Percentiles rank a stretch among this genome's conserved stretches.
Conservation (phyloP, 768 basidiomycete species). For the Boletus speciosus region DNA sequence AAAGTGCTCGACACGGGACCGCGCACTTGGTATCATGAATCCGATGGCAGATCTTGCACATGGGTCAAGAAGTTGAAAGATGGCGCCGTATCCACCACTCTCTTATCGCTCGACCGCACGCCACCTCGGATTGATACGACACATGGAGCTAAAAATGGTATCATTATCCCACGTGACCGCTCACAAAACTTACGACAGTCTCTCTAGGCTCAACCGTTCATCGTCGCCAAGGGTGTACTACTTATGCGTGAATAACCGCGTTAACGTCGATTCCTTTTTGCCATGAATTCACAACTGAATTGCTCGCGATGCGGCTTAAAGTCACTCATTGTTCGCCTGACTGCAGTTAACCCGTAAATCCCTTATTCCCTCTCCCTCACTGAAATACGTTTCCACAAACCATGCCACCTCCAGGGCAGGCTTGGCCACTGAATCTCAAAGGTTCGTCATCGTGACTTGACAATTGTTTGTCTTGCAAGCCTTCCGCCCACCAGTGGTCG, state of each 20-base stretch:
- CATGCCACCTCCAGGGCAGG: constrained; percentile 18
- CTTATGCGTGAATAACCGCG: too few species aligned
- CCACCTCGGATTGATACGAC: constrained; percentile 28
- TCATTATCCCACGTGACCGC: not conserved
- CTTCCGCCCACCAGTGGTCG: not conserved
- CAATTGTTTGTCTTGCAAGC: not conserved
- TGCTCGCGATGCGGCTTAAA: not conserved
- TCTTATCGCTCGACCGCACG: constrained; percentile 20
- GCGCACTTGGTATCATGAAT: not conserved
- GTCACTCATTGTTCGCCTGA: not conserved
- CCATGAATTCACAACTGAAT: too few species aligned
- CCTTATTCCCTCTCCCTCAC: not conserved
- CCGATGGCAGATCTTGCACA: constrained; percentile 7
- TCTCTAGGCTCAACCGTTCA: too few species aligned
- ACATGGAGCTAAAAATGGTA: not conserved
- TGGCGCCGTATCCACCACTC: not conserved
- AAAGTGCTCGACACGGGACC: constrained; percentile 5
- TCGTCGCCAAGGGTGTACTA: too few species aligned
- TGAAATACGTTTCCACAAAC: not conserved
- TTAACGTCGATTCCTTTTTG: too few species aligned
- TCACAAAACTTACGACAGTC: too few species aligned
- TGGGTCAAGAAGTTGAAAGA: constrained; percentile 16
- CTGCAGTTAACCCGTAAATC: not conserved
- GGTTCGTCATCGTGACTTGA: constrained; percentile 1
- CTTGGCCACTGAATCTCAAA: constrained; percentile 13